Evolutionary conservation across 768 basidiomycete species (phyloP).

Genomic region (Mycena epipterygia): DNA sequence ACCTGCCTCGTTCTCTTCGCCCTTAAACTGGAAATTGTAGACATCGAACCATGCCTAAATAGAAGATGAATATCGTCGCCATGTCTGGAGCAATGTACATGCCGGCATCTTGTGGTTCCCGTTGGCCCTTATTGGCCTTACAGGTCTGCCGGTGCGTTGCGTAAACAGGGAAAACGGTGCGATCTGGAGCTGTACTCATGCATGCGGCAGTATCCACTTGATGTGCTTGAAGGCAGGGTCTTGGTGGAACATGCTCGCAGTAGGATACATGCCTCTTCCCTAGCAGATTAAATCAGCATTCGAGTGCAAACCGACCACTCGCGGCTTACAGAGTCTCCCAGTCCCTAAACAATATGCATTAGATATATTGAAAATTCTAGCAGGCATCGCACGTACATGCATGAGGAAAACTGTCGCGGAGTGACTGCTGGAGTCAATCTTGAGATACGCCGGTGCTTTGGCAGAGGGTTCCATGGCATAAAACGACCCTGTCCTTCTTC

Average conservation of each 20-base stretch:
- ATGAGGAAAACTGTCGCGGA: slow-evolving; percentile 26
- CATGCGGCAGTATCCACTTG: slow-evolving; percentile 22
- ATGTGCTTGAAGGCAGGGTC: slow-evolving; percentile 11
- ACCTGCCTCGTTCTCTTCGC: slow-evolving; percentile 45
- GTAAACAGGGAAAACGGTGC: not conserved
- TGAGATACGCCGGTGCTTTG: slow-evolving; percentile 2
- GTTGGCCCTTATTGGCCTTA: slow-evolving; percentile 9
- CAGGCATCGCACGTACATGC: slow-evolving; percentile 15
- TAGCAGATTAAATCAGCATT: slow-evolving; percentile 1
- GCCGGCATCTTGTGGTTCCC: slow-evolving; percentile 22
- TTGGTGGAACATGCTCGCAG: slow-evolving; percentile 17
- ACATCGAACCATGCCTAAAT: slow-evolving; percentile 20
- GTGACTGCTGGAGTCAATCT: slow-evolving; percentile 14
- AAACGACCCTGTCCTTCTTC: not conserved
- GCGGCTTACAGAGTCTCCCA: slow-evolving; percentile 16
- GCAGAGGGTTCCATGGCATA: slow-evolving; percentile 7
- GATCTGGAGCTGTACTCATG: slow-evolving; percentile 3
- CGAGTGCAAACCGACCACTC: not conserved
- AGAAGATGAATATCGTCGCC: not conserved
- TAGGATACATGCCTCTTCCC: slow-evolving; percentile 21
- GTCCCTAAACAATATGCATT: not conserved
- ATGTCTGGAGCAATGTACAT: not conserved
- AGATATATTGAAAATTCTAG: not conserved
- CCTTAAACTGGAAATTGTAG: slow-evolving; percentile 12
- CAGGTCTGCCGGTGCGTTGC: not conserved